Percentiles rank a stretch among this genome's conserved stretches.
These are phyloP conservation scores for Globisporangium rhizosaccharum DNA, from an alignment of 352 stramenopile genomes.

Conservation along the genomic window DNA sequence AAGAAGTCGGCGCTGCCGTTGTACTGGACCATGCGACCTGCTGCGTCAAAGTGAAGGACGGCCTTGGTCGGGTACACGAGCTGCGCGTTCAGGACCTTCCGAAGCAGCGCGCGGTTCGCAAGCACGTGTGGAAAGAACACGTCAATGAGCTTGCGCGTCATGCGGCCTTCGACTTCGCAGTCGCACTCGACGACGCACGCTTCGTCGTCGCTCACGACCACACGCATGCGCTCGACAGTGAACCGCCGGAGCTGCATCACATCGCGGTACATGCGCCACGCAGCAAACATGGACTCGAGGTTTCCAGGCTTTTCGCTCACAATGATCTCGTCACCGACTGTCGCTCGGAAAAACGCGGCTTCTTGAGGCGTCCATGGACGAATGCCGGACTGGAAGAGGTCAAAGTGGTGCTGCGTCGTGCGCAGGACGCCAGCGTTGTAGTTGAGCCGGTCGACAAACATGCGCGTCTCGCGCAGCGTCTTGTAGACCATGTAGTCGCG, in stretches of 20 bases:
- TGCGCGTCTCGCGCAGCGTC: slow-evolving; percentile 8
- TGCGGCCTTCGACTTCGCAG: not conserved
- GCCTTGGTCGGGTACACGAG: slow-evolving; percentile 4
- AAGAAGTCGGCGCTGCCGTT: slow-evolving; percentile 7
- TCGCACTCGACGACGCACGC: slow-evolving; percentile 1
- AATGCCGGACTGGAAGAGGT: slow-evolving; percentile 10
- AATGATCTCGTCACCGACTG: slow-evolving; percentile 2
- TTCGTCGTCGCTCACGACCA: slow-evolving; percentile 1
- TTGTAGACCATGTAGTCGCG: slow-evolving; percentile 7
- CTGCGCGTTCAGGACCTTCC: not conserved
- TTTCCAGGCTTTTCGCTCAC: slow-evolving; percentile 10
- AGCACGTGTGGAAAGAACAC: slow-evolving; percentile 9
- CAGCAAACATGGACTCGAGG: slow-evolving; percentile 15
- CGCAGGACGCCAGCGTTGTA: slow-evolving; percentile 8
- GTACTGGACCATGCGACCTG: slow-evolving; percentile 4
- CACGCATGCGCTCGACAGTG: not conserved
- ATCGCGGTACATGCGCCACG: slow-evolving; percentile 1
- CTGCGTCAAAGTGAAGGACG: slow-evolving; percentile 6
- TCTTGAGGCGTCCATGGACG: slow-evolving; percentile 1
- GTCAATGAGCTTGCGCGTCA: slow-evolving; percentile 2
- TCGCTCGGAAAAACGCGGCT: slow-evolving; percentile 2
- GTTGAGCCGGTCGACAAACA: slow-evolving; percentile 10
- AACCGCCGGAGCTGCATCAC: slow-evolving; percentile 13
- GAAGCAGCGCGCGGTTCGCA: not conserved
- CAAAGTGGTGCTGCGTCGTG: slow-evolving; percentile 10